Conservation (phyloP, 140 eudicot genomes). For the Bidens hawaiensis region DNA sequence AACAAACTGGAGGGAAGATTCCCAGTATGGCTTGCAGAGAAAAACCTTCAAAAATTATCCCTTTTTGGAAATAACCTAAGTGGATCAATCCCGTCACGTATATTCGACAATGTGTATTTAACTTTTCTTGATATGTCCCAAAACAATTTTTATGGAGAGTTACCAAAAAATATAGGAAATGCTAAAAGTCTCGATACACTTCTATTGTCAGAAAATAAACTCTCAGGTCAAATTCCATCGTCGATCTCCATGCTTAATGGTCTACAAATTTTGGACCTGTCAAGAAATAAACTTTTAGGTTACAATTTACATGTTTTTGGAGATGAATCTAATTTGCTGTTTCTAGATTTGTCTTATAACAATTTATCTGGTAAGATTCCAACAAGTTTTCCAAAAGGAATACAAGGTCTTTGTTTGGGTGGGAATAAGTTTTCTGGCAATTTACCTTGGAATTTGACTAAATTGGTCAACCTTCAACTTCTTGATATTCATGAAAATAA, state of each 20-base stretch:
- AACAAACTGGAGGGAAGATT: no score
- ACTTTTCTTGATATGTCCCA: slow-evolving; percentile 38
- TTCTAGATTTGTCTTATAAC: no score
- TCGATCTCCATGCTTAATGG: no score
- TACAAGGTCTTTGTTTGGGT: slow-evolving; percentile 31
- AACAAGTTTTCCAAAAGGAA: slow-evolving; percentile 30
- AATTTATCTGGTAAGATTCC: no score
- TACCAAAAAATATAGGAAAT: slow-evolving; percentile 45
- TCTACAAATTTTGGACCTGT: no score
- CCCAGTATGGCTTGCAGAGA: slow-evolving; percentile 37
- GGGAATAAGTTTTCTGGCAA: slow-evolving; percentile 41
- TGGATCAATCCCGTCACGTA: slow-evolving; percentile 43
- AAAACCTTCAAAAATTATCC: slow-evolving; percentile 37
- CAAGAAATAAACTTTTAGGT: no score
- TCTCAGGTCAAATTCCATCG: no score
- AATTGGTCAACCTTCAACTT: slow-evolving; percentile 33
- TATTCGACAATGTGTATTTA: slow-evolving; percentile 35
- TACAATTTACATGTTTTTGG: no score
- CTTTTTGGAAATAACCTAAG: slow-evolving; percentile 45
- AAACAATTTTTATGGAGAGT: slow-evolving; percentile 47
- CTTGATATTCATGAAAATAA: slow-evolving; percentile 54
- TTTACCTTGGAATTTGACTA: slow-evolving; percentile 41
- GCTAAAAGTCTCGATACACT: slow-evolving; percentile 35
- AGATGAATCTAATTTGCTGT: no score
- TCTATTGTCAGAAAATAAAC: slow-evolving; percentile 40